Evolutionary conservation across 2,329 filamentous ascomycete genomes (phyloP), one percentile per base, ranked within the genome.

Genomic region (Alternaria metachromatica): DNA sequence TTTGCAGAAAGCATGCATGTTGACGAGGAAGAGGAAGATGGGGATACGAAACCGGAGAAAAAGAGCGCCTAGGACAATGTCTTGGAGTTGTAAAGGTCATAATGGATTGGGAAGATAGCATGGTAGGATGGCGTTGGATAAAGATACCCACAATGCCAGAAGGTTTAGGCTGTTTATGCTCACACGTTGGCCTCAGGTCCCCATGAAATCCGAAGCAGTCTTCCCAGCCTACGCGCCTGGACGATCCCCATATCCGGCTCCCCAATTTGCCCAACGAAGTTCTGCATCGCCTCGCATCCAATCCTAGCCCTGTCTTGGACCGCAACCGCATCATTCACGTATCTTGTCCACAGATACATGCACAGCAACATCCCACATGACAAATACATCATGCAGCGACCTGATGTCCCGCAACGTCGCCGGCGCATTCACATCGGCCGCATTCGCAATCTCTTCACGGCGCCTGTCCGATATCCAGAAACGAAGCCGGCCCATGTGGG

Each of bases 1-100:
- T 88, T 94, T 77, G 88, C 93, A 11, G 87, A 90, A 68, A 85
- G 87, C n/a, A 74, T 78, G 72, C 77, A 79, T 69, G 62, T 59
- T 28, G 72, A 76, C 11, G 70, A 64, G 1, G 63, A 64, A 5
- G 49, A 54, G 4, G 48, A 57, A 13, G 50, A 49, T 11, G 50
- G 18, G 46, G 55, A 55, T 18, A 53, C 44, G 43, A 51, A 37
- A 3, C n/a, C 15, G 5, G 45, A 10, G 30, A 15, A 30, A 12
- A 49, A 59, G 23, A 62, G 44, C 18, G 48, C 12, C 26, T 62
- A 37, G 54, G 28, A 44, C 13, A 20, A 20, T 26, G 23, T 44
- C 15, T 44, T 21, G 53, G 13, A 28, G 9, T 43, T 13, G 25
- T 25, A 20, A 10, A 43, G 23, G 10, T 41, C 5, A 21, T 28